phyloP scores from a whole-genome alignment of 257 asterid species.

The Penstemon eatonii region DNA sequence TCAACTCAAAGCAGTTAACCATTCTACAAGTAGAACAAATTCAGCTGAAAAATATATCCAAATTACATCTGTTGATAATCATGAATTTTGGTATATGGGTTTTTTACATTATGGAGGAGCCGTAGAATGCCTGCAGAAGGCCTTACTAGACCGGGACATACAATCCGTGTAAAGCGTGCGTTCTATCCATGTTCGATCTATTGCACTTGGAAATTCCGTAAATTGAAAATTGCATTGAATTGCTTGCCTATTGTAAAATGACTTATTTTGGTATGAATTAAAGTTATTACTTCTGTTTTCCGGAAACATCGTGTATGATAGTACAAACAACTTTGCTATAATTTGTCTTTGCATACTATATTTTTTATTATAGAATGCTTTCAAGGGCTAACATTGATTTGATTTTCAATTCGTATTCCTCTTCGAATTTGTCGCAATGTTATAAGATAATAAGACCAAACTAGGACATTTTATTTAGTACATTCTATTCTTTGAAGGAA shows the following conservation, averaged over 20 bases:
- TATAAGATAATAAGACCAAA: too few species aligned
- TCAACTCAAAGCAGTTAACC: slow-evolving; percentile 82
- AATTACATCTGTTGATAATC: slow-evolving; percentile 81
- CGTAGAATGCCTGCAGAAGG: slow-evolving; percentile 66
- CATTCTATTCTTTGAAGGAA: too few species aligned
- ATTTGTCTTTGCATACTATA: too few species aligned
- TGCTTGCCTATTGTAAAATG: neutral
- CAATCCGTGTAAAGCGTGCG: slow-evolving; percentile 40
- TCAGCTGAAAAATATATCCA: slow-evolving; percentile 82
- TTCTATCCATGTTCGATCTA: too few species aligned
- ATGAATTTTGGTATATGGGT: slow-evolving; percentile 98
- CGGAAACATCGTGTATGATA: neutral
- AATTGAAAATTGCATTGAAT: neutral
- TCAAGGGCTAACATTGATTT: too few species aligned
- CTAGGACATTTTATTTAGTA: too few species aligned
- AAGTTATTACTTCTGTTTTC: neutral
- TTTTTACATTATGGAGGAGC: slow-evolving; percentile 76
- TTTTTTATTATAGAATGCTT: too few species aligned
- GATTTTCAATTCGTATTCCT: too few species aligned
- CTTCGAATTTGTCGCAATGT: too few species aligned
- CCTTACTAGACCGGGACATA: slow-evolving; percentile 38
- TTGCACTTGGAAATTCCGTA: neutral
- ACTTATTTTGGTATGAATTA: neutral
- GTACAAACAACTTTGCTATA: neutral
- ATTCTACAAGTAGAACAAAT: slow-evolving; percentile 75